Evolutionary conservation across 2,329 filamentous ascomycete genomes (phyloP), one percentile per base, ranked within the genome.

Genomic region (Paracoccidioides lutzii): DNA sequence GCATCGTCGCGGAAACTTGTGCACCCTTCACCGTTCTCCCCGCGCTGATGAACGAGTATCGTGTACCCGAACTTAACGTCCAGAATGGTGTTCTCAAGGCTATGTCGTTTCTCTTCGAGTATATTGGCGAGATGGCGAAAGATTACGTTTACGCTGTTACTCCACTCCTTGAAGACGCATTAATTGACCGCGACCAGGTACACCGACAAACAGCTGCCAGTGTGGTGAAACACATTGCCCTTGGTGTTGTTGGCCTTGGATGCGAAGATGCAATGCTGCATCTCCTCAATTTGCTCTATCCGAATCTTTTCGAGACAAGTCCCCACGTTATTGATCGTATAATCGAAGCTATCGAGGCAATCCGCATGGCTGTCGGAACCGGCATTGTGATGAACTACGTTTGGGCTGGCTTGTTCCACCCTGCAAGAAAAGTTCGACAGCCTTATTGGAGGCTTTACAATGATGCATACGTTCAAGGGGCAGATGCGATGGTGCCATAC

Each of bases 51-150:
- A 98, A 98, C 75, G 93, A 98, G 71, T 98, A 98, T 72, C 87
- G 93, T 54, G 93, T 98, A 7, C 93, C 93, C 0, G 93, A 98
- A 73, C 84, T 98, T 62, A 98, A 98, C 69, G 93, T 98, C 32
- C 93, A 98, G 70, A 98, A 98, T 64, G 93, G 93, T 74, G 93
- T 98, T 38, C 83, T 98, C 68, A 98, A 98, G 72, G 90, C 90
- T 4, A 80, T 98, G 54, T 94, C 88, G 5, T 98, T 98, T 79
- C 79, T 98, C 59, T 98, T 97, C 67, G 93, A 98, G 69, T 98
- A 98, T 73, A 98, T 98, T 69, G 93, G 93, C 60, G 93, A 98
- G 73, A 97, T 98, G 93, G 89, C 90, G 60, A 98, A 97, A 75
- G 93, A 98, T 72, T 98, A 98, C 69, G 93, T 98, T 67, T 98